Evolutionary conservation across 305 asterid species (phyloP).

Genomic region (Fraxinus dipetala): DNA sequence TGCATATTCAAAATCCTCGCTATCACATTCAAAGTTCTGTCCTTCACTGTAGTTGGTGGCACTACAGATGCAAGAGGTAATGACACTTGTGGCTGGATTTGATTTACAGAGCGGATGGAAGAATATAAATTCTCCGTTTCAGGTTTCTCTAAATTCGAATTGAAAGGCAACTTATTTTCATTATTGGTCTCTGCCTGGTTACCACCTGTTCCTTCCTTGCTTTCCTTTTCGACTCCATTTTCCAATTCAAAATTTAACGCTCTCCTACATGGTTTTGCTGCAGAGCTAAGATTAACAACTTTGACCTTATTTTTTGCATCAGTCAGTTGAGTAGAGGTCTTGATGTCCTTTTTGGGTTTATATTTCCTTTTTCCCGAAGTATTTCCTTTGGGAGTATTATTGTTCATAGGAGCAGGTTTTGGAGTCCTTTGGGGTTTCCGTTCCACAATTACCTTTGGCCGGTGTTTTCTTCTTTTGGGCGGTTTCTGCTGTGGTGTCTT

Average conservation of each 20-base stretch:
- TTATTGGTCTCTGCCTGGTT: conserved; percentile 34
- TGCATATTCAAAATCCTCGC: conserved; percentile 50
- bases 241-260: conserved; percentile 54
- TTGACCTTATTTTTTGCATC: conserved; percentile 32
- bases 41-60: conserved; percentile 32
- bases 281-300: conserved; percentile 31
- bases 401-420: conserved; percentile 38
- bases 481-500: conserved; percentile 65
- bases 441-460: conserved; percentile 83
- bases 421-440: conserved; percentile 63
- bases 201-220: conserved; percentile 27
- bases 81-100: conserved; percentile 31
- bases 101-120: conserved; percentile 19
- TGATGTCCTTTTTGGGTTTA: conserved; percentile 39
- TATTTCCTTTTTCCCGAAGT: conserved; percentile 58
- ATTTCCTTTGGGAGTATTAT: conserved; percentile 35
- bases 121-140: conserved; percentile 17
- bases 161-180: conserved; percentile 32
- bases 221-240: conserved; percentile 31
- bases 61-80: conserved; percentile 28
- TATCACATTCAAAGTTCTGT: conserved; percentile 50
- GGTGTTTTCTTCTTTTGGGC: conserved; percentile 72
- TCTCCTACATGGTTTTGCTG: conserved; percentile 54
- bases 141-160: conserved; percentile 43
- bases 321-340: conserved; percentile 37